Base-by-base conservation (phyloP, 352 stramenopile species). In the Aphanomyces invadans region DNA sequence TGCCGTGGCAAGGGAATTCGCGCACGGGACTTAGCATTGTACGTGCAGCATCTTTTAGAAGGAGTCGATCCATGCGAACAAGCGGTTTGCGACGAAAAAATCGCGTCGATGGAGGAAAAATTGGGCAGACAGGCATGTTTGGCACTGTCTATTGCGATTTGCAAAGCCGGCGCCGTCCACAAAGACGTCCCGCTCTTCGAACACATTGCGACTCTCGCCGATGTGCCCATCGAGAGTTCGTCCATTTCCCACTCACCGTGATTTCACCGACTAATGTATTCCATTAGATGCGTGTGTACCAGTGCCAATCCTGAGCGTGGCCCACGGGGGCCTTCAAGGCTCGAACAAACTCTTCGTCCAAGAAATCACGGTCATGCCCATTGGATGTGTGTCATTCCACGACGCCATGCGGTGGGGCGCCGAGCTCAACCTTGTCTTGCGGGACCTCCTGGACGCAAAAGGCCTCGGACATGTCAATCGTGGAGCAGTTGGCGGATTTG, bases 231-330 rank as follows among this genome's bases (percentile, higher is more conserved):
- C 0, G 77, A 87, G 62, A 80, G 55, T 64, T 52, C 32, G 2
- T 29, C 3, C 33, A 23, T 42, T 42, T 7, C 7, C 7, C 7
- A 42, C 10, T 19, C 2, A 44, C 15, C 2, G 3, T 31, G 29
- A 23, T 23, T 32, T 62, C 31, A 15, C 25, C n/a, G n/a, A n/a
- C n/a, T n/a, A n/a, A n/a, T n/a, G n/a, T n/a, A n/a, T n/a, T n/a
- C n/a, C n/a, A n/a, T n/a, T 64, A 64, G 55, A 56, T 17, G 57
- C 75, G 12, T 86, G 79, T 31, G 32, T 89, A 0, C 81, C 83
- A 3, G 88, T 92, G 78, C 83, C 83, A 26, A 71, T 87, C 2
- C 87, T 92, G 19, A 90, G 80, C 39, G 56, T 92, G 23, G 61
- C 89, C 36, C 89, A 92, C 48, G 80, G 72, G n/a, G 81, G 78